Base-by-base conservation (phyloP, 1,284 basidiomycete species). In the Cryptococcus jaspeensis region DNA sequence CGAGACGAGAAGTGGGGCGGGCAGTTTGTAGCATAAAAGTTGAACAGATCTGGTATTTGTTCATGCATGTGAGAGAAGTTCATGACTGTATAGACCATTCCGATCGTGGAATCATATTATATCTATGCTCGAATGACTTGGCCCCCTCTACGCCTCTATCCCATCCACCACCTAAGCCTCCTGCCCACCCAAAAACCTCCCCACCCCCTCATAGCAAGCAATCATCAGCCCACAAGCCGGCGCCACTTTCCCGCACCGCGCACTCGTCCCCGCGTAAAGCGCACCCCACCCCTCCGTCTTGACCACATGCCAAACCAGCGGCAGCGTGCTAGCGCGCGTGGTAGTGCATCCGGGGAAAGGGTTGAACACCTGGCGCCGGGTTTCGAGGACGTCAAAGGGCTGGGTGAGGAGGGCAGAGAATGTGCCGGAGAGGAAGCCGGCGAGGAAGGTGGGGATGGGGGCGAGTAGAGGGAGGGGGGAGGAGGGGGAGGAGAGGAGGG, bases 351-450 rank as follows among this genome's bases (percentile, higher is more conserved):
- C 23, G 81, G 81, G 85, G 84, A 89, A 58, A 84, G 74, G 63
- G 84, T 78, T 50, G 87, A 73, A 76, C 2, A 78, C 86, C 70
- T 99, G 95, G 50, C 90, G 81, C 44, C 94, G 83, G 2, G 96
- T 99, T 79, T 99, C 99, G 61, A 98, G 82, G 18, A 97, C 90
- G 71, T 99, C 95, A 70, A 97, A 97, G 0, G 96, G 95, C 37
- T 93, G 92, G 2, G 95, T 98, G 38, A 95, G 59, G 8, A 97
- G 80, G 0, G 95, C 92, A 2, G 95, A 90, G 0, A 88, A 80
- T 46, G 73, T 78, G 20, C 77, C 77, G 32, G 68, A 70, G 1
- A 73, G 15, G 2, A 75, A 75, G 8, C 77, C 77, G 1, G 73
- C 74, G 18, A 75, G 56, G 59, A 78, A 76, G 0, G 74, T 73